phyloP scores from a whole-genome alignment of 352 stramenopile species.

The Thalassiosira mediterranea region DNA sequence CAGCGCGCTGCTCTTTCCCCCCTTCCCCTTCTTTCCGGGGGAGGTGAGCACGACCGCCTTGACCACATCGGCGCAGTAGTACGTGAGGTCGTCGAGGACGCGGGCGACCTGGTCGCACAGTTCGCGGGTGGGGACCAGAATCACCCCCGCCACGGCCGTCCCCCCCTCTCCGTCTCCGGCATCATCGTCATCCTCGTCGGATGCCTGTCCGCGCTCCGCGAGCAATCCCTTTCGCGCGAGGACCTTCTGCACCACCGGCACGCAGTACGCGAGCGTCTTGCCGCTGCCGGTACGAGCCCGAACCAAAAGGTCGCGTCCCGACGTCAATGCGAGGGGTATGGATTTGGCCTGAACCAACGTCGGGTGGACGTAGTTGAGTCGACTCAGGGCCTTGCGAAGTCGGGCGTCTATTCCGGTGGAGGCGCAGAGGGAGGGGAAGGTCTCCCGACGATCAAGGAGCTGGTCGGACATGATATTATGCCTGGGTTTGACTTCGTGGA shows the following conservation, averaged over 20 bases:
- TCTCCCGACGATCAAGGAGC: constrained; percentile 64
- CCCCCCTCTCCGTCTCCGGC: constrained; percentile 13
- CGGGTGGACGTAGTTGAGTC: constrained; percentile 92
- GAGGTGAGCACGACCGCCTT: constrained; percentile 90
- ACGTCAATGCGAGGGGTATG: constrained; percentile 91
- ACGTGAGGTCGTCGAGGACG: constrained; percentile 92
- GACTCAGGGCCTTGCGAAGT: constrained; percentile 90
- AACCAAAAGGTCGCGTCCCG: constrained; percentile 92
- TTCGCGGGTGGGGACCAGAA: constrained; percentile 97
- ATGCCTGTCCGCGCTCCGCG: constrained; percentile 25
- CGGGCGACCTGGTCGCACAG: constrained; percentile 94
- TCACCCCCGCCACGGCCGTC: constrained; percentile 79
- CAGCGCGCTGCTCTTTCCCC: constrained; percentile 52
- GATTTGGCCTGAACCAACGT: constrained; percentile 95
- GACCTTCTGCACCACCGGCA: constrained; percentile 94
- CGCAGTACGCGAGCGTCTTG: constrained; percentile 92
- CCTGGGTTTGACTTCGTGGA: no score
- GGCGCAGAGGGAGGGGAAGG: constrained; percentile 68
- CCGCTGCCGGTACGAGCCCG: constrained; percentile 91
- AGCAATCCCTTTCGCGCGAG: constrained; percentile 83
- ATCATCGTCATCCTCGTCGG: constrained; percentile 11
- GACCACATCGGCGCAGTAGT: constrained; percentile 96
- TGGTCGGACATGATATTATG: neutral
- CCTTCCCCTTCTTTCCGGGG: constrained; percentile 79
- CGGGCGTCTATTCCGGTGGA: constrained; percentile 90